These are phyloP conservation scores for Trichoderma hamatum DNA, from an alignment of 2,329 filamentous ascomycete genomes.

Conservation along the genomic window DNA sequence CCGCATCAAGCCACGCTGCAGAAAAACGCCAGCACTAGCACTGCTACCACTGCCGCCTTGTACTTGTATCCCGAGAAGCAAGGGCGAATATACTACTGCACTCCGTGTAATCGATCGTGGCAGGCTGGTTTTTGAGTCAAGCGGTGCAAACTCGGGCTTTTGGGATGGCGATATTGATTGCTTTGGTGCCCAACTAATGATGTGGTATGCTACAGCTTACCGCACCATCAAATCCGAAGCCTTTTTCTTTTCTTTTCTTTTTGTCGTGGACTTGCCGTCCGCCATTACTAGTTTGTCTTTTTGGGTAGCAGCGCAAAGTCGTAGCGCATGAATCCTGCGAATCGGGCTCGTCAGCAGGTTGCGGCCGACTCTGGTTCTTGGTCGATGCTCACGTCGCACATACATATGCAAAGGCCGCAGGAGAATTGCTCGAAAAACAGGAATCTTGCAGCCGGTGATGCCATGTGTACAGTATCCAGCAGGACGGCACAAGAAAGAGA, in stretches of 20 bases:
- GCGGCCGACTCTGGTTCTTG: neutral
- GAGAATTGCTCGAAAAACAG: neutral
- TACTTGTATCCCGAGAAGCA: conserved; percentile 5
- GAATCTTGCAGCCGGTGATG: neutral
- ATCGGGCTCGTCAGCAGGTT: neutral
- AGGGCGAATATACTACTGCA: neutral
- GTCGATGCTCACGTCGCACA: neutral
- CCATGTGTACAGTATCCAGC: neutral
- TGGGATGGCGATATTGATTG: neutral
- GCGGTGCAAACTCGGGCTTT: neutral
- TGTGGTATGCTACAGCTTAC: no score
- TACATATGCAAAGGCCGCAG: neutral
- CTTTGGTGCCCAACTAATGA: neutral
- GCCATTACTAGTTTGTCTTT: neutral
- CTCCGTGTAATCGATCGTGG: neutral
- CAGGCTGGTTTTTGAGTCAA: neutral
- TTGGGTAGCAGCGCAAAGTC: conserved; percentile 17
- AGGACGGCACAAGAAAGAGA: neutral
- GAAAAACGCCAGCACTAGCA: neutral
- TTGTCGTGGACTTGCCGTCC: neutral
- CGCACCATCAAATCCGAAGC: neutral
- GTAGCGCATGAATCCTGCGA: conserved; percentile 16
- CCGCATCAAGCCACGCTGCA: neutral
- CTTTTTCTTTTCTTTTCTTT: neutral
- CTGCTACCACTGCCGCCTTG: neutral